phyloP scores from a whole-genome alignment of 2,329 filamentous ascomycete genomes.

The Aspergillus oerlinghausenensis region DNA sequence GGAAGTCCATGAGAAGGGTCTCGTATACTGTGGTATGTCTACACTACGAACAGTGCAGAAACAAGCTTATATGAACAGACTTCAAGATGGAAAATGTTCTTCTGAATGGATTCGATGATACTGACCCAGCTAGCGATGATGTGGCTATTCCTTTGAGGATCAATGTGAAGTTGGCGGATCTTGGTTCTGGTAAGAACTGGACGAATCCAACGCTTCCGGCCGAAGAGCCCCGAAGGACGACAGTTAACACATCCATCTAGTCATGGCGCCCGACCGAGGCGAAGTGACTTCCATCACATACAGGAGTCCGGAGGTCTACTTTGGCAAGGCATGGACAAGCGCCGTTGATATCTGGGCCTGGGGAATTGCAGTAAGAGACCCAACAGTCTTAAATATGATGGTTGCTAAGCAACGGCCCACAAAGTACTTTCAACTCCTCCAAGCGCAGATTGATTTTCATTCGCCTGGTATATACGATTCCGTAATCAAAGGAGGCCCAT shows the following conservation, averaged over 20 bases:
- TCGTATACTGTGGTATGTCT: neutral
- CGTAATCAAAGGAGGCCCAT: neutral
- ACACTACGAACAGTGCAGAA: neutral
- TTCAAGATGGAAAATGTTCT: neutral
- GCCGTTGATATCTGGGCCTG: neutral
- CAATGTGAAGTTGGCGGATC: neutral
- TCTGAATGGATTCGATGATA: neutral
- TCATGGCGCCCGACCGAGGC: neutral
- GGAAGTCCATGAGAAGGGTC: neutral
- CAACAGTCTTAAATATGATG: too few species aligned
- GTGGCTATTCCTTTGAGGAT: neutral
- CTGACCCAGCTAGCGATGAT: neutral
- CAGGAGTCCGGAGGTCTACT: neutral
- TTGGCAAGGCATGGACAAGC: neutral
- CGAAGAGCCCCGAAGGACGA: too few species aligned
- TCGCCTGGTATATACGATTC: neutral
- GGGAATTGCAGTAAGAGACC: neutral
- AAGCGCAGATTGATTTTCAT: neutral
- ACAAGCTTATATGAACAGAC: neutral
- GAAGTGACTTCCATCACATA: neutral
- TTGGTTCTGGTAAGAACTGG: neutral
- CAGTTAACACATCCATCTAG: neutral
- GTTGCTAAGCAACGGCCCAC: too few species aligned
- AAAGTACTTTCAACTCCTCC: neutral
- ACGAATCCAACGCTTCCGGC: too few species aligned